phyloP scores from a whole-genome alignment of 2,329 filamentous ascomycete genomes.

The Hypoxylon sp. region DNA sequence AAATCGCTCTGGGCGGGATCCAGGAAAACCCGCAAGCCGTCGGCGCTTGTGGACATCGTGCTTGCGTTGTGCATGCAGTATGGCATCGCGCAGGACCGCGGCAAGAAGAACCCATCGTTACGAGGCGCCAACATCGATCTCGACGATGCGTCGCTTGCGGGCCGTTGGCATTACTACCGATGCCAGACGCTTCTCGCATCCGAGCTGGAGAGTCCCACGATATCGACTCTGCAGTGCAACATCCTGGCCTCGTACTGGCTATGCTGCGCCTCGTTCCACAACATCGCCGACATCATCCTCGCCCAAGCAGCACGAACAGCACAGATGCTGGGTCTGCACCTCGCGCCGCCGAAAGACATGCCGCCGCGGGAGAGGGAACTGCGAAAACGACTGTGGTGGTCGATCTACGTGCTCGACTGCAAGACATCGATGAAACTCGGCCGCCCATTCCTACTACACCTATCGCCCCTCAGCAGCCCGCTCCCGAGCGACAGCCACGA shows the following conservation, averaged over 20 bases:
- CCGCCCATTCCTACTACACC: conserved; percentile 50
- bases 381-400: conserved; percentile 62
- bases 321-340: conserved; percentile 56
- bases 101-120: conserved; percentile 3
- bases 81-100: conserved; percentile 44
- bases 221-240: conserved; percentile 58
- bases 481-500: conserved; percentile 50
- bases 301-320: conserved; percentile 54
- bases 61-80: conserved; percentile 61
- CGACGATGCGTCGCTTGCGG: conserved; percentile 52
- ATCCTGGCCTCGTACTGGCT: conserved; percentile 56
- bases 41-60: conserved; percentile 60
- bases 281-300: conserved; percentile 53
- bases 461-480: conserved; percentile 45
- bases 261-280: conserved; percentile 56
- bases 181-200: conserved; percentile 52
- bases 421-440: conserved; percentile 57
- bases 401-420: conserved; percentile 56
- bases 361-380: conserved; percentile 22
- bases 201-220: conserved; percentile 57
- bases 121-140: conserved; percentile 14
- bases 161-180: conserved; percentile 56
- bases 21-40: conserved; percentile 48
- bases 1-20: conserved; percentile 50
- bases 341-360: conserved; percentile 55